phyloP scores from a whole-genome alignment of 768 basidiomycete species.

The Cystofilobasidium capitatum region DNA sequence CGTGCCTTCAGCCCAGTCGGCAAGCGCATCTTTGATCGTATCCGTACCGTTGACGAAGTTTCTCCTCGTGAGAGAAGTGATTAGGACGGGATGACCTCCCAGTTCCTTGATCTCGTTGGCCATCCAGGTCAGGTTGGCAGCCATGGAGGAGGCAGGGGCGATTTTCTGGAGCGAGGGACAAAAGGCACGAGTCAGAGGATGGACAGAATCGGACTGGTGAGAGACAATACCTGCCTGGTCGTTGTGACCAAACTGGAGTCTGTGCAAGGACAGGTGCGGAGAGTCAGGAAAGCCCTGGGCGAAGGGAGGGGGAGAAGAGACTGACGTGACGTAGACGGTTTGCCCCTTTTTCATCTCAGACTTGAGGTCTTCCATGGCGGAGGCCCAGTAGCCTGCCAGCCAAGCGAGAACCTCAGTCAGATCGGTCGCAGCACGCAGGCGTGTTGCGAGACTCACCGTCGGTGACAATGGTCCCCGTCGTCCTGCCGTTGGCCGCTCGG shows the following conservation, averaged over 20 bases:
- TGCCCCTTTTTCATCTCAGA: background rate
- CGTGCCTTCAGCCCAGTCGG: background rate
- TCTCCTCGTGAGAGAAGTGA: background rate
- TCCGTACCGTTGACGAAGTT: background rate
- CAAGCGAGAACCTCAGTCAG: no score
- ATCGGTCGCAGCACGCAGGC: no score
- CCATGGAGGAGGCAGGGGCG: conserved; percentile 8
- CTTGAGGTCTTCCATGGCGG: background rate
- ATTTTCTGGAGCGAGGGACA: no score
- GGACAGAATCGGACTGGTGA: background rate
- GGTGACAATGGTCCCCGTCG: conserved; percentile 1
- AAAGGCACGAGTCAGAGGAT: no score
- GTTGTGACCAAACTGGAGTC: background rate
- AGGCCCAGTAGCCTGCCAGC: conserved; percentile 1
- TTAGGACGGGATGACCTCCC: background rate
- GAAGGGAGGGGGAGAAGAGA: background rate
- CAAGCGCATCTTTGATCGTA: background rate
- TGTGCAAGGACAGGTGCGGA: background rate
- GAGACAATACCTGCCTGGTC: background rate
- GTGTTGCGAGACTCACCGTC: background rate
- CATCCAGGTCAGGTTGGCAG: background rate
- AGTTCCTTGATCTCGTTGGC: background rate
- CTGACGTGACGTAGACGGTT: conserved; percentile 16
- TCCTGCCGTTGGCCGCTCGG: conserved; percentile 11
- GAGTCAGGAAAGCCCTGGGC: no score